A percentile compares a stretch with the other conserved stretches of the same genome.
Evolutionary conservation across 129 eudicot species (phyloP).

Genomic region (Scalesia atractyloides): DNA sequence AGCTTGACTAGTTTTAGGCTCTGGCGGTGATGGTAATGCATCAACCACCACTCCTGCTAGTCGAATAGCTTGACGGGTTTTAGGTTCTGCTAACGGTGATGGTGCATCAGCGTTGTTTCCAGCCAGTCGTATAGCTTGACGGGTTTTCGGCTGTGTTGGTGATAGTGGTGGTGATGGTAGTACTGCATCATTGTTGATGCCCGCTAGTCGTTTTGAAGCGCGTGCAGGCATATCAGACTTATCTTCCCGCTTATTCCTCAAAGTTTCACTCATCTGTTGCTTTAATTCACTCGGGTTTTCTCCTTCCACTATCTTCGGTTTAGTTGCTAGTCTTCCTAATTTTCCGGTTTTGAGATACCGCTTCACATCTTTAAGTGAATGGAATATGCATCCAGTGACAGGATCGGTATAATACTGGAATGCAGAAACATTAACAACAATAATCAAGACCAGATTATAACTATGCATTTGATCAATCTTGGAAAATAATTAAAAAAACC

Average conservation of each 20-base stretch:
- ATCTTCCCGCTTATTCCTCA: conserved; percentile 30
- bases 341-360: conserved; percentile 74
- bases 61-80: conserved; percentile 17
- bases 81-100: background rate
- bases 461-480: background rate
- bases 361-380: conserved; percentile 58
- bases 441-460: background rate
- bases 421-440: conserved; percentile 9
- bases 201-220: conserved; percentile 58
- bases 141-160: conserved; percentile 15
- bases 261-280: conserved; percentile 24
- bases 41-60: background rate
- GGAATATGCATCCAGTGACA: conserved; percentile 65
- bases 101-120: conserved; percentile 13
- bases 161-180: background rate
- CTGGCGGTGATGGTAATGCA: conserved; percentile 1
- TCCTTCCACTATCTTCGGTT: conserved; percentile 44
- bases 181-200: conserved; percentile 2
- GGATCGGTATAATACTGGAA: conserved; percentile 83
- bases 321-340: conserved; percentile 41
- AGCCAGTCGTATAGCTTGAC: background rate
- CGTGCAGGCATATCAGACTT: conserved; percentile 38
- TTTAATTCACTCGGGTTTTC: conserved; percentile 16
- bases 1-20: conserved; percentile 10
- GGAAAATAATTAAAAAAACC: background rate